Conservation (phyloP, 2,329 filamentous ascomycete genomes). For the Xenosphaeropsis pyriputrescens region DNA sequence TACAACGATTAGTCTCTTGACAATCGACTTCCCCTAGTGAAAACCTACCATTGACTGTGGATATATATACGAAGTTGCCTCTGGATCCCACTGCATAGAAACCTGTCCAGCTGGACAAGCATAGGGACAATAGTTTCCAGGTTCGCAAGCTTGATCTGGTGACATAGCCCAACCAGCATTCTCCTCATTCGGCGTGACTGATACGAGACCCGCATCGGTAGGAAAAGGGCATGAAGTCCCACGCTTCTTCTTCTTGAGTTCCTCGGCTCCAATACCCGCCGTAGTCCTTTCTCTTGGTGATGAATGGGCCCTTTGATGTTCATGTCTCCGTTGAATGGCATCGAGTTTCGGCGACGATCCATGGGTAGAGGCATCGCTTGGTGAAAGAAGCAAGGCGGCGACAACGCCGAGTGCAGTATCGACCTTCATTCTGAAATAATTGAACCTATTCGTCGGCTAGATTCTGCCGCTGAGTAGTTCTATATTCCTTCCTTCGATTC, state of each 20-base stretch:
- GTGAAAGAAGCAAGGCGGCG: slow-evolving; percentile 26
- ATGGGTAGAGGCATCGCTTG: slow-evolving; percentile 13
- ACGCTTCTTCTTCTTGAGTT: slow-evolving; percentile 15
- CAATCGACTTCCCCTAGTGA: not conserved
- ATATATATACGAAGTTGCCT: slow-evolving; percentile 49
- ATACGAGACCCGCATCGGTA: slow-evolving; percentile 46
- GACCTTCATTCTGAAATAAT: slow-evolving; percentile 33
- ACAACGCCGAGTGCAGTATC: slow-evolving; percentile 34
- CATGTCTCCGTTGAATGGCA: slow-evolving; percentile 11
- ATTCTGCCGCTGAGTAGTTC: not conserved
- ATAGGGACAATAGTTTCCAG: slow-evolving; percentile 59
- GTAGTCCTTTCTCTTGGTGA: slow-evolving; percentile 9
- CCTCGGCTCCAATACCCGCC: slow-evolving; percentile 2
- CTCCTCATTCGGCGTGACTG: slow-evolving; percentile 43
- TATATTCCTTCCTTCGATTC: not conserved
- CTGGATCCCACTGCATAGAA: slow-evolving; percentile 65
- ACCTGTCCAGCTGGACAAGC: slow-evolving; percentile 64
- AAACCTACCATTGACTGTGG: slow-evolving; percentile 55
- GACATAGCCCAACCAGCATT: slow-evolving; percentile 75
- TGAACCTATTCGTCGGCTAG: not conserved
- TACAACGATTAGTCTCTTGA: slow-evolving; percentile 17
- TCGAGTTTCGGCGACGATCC: slow-evolving; percentile 12
- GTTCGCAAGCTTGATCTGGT: slow-evolving; percentile 53
- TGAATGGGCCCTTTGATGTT: slow-evolving; percentile 8
- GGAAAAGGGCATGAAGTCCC: slow-evolving; percentile 46